These are phyloP conservation scores for Globisporangium polare DNA, from an alignment of 352 stramenopile genomes.

Conservation along the genomic window DNA sequence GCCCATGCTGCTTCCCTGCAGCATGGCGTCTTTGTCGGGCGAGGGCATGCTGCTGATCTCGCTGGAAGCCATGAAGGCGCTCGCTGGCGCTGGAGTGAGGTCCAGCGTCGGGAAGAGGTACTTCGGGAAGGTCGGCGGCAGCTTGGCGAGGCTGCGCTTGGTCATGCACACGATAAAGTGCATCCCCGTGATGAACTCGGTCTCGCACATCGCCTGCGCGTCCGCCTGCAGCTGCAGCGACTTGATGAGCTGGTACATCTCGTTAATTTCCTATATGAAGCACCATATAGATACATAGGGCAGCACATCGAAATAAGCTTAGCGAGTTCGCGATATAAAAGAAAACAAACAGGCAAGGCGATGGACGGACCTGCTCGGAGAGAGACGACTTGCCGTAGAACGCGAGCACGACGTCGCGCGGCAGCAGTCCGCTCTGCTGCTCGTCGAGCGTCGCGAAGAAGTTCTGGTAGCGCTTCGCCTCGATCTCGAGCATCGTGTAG, in stretches of 20 bases:
- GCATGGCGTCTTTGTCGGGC: slow-evolving; percentile 22
- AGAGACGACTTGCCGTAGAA: slow-evolving; percentile 65
- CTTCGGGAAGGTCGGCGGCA: slow-evolving; percentile 44
- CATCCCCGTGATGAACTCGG: slow-evolving; percentile 69
- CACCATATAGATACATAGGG: background rate
- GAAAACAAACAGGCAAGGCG: background rate
- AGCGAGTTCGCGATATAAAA: background rate
- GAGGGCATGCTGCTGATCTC: slow-evolving; percentile 38
- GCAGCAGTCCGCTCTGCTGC: slow-evolving; percentile 12
- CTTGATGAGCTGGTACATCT: slow-evolving; percentile 50
- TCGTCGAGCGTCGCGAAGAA: slow-evolving; percentile 58
- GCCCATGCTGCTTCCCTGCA: background rate
- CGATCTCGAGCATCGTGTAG: slow-evolving; percentile 64
- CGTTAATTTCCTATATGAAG: slow-evolving; percentile 30
- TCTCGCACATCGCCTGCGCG: slow-evolving; percentile 30
- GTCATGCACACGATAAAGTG: slow-evolving; percentile 80
- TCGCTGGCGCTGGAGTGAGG: slow-evolving; percentile 21
- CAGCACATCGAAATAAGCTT: background rate
- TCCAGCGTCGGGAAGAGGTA: slow-evolving; percentile 65
- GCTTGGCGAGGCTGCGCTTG: slow-evolving; percentile 48
- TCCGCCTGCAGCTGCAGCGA: slow-evolving; percentile 31
- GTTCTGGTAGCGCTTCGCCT: slow-evolving; percentile 45
- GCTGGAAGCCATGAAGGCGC: background rate
- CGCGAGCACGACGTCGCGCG: slow-evolving; percentile 27
- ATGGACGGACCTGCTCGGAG: slow-evolving; percentile 22